phyloP scores from a whole-genome alignment of 2,329 filamentous ascomycete species.

The Monosporascus sp. region DNA sequence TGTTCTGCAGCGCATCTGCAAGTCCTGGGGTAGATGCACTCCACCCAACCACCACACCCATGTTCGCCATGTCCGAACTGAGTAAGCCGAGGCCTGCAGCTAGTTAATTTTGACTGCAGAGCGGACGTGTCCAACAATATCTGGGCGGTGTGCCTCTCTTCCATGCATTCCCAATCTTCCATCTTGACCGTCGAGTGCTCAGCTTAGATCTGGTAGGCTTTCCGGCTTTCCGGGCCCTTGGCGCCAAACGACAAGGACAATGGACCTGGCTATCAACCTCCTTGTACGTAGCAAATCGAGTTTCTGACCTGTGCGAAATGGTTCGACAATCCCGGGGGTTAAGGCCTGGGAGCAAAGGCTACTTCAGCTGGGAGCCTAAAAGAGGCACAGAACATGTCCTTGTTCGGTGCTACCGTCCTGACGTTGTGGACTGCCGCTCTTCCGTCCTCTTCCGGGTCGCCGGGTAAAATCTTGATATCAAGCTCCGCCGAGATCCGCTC shows the following conservation, averaged over 20 bases:
- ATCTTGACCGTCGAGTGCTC: not conserved
- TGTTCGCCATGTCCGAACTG: not conserved
- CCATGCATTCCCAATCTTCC: not conserved
- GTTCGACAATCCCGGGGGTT: not conserved
- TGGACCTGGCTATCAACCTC: not conserved
- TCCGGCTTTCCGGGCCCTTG: not conserved
- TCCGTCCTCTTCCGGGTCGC: slow-evolving; percentile 40
- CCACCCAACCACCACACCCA: not conserved
- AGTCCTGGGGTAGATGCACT: not conserved
- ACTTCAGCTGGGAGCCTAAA: slow-evolving; percentile 81
- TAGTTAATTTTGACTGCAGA: not conserved
- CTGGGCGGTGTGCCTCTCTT: not conserved
- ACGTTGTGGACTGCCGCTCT: slow-evolving; percentile 62
- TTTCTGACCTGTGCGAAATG: not conserved
- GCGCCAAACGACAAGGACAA: not conserved
- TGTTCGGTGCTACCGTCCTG: slow-evolving; percentile 84
- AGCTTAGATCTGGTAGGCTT: not conserved
- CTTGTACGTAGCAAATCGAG: not conserved
- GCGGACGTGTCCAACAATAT: not conserved
- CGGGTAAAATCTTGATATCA: slow-evolving; percentile 51
- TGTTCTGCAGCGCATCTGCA: not conserved
- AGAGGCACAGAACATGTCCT: slow-evolving; percentile 94
- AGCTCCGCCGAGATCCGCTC: slow-evolving; percentile 59
- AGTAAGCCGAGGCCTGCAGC: not conserved
- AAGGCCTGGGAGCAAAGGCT: slow-evolving; percentile 56